Evolutionary conservation across 2,329 filamentous ascomycete genomes (phyloP).

Genomic region (Sporothrix brunneoviolacea): DNA sequence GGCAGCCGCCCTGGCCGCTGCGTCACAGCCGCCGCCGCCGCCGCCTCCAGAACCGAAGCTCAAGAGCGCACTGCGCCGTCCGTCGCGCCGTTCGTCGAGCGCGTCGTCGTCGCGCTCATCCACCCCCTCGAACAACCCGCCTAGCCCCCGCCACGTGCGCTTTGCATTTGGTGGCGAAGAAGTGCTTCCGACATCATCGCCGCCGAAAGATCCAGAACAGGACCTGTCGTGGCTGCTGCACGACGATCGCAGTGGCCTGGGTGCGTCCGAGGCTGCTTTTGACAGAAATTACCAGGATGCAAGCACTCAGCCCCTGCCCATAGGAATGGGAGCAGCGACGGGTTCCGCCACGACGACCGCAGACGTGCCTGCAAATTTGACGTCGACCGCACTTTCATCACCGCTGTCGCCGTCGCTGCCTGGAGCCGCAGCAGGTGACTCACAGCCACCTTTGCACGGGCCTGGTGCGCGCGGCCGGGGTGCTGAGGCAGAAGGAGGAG

Average conservation of each 20-base stretch:
- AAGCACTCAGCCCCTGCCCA: too few relatives aligned
- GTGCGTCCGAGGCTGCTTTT: not conserved
- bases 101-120: slow-evolving; percentile 27
- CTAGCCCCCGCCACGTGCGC: slow-evolving; percentile 51
- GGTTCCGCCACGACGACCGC: too few relatives aligned
- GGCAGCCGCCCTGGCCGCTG: not conserved
- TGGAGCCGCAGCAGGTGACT: slow-evolving; percentile 17
- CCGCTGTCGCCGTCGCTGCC: not conserved
- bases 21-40: slow-evolving; percentile 15
- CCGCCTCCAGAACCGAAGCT: slow-evolving; percentile 32
- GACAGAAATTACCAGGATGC: slow-evolving; percentile 1
- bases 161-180: slow-evolving; percentile 56
- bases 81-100: slow-evolving; percentile 50
- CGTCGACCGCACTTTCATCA: too few relatives aligned
- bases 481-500: not conserved
- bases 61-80: slow-evolving; percentile 52
- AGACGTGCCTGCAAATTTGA: not conserved
- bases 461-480: slow-evolving; percentile 1
- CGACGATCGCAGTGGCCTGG: not conserved
- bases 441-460: not conserved
- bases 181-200: slow-evolving; percentile 53
- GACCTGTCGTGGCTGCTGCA: slow-evolving; percentile 17
- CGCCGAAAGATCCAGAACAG: slow-evolving; percentile 23
- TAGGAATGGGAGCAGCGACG: too few relatives aligned
- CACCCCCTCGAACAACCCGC: not conserved